Evolutionary conservation across 768 basidiomycete genomes (phyloP), one percentile per base, ranked within the genome.

Genomic region (Trametes punicea): DNA sequence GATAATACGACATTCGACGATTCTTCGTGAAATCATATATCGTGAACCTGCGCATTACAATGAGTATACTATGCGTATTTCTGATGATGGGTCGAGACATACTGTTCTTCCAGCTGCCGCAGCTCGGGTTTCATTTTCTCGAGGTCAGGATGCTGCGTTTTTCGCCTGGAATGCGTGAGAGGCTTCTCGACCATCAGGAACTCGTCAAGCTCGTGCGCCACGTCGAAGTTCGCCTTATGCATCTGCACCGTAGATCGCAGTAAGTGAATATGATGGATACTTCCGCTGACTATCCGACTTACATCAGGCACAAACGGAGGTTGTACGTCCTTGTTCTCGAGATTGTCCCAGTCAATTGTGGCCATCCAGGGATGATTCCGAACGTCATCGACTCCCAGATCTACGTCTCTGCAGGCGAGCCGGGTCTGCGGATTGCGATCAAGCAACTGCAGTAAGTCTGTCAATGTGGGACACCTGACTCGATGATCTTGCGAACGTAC

Each of bases 111-210:
- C 59, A 98, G 81, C 71, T 92, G 83, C 58, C 94, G 82, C 69
- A 92, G 79, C 69, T 98, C 97, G 20, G 93, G 88, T 67, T 88
- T 91, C 79, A 98, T 83, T 70, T 88, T 88, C 62, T 90, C 90
- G 10, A 90, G 69, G 72, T 97, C 92, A 29, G 83, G 85, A 67
- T 95, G 95, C 33, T 93, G 90, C 27, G 83, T 85, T 67, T 96
- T 98, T 31, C 97, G 86, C 71, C 93, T 97, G 41, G 89, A 79
- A 60, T 95, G 93, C 53, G 93, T 97, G 52, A 98, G 74, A n/a
- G 96, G 96, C 69, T 98, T 98, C 74, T 98, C 96, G 49, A 95
- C 95, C 81, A 98, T 83, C 66, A 99, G 72, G 65, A 98, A 89
- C 70, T 99, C 97, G 69, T 99, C 95, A 9, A 99, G 81, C 74